These are phyloP conservation scores for Starmerella potacharoeniae DNA, from an alignment of 805 yeast species.

Conservation along the genomic window DNA sequence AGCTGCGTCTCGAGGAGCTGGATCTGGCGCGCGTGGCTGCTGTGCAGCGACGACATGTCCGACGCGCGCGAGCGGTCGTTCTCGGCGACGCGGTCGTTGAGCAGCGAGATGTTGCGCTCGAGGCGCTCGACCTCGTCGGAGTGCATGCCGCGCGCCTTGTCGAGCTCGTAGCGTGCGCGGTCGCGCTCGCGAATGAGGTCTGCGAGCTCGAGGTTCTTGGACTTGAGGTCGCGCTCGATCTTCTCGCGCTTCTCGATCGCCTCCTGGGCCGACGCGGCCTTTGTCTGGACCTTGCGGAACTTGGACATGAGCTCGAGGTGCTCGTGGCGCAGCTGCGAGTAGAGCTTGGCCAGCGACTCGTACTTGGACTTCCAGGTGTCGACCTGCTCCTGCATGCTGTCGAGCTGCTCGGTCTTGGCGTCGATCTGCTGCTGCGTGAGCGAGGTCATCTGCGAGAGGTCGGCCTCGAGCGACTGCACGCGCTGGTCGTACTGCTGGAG, in stretches of 20 bases:
- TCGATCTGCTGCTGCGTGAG: slow-evolving; percentile 63
- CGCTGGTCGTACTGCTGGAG: slow-evolving; percentile 79
- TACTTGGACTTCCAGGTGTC: slow-evolving; percentile 73
- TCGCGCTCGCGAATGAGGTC: slow-evolving; percentile 84
- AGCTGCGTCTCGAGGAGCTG: slow-evolving; percentile 19
- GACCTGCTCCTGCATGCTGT: slow-evolving; percentile 60
- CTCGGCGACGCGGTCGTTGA: slow-evolving; percentile 46
- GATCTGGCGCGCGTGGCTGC: slow-evolving; percentile 21
- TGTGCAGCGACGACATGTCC: slow-evolving; percentile 41
- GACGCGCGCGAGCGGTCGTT: slow-evolving; percentile 53
- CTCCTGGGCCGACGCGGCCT: slow-evolving; percentile 83
- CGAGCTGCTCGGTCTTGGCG: slow-evolving; percentile 63
- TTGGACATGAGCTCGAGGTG: slow-evolving; percentile 68
- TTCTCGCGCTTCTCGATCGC: slow-evolving; percentile 73
- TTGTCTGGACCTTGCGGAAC: slow-evolving; percentile 71
- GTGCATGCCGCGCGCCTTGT: slow-evolving; percentile 52
- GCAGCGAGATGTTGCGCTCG: slow-evolving; percentile 51
- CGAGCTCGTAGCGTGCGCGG: slow-evolving; percentile 73
- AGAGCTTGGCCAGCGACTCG: slow-evolving; percentile 77
- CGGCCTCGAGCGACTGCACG: slow-evolving; percentile 70
- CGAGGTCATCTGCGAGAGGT: slow-evolving; percentile 46
- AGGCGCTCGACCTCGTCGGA: slow-evolving; percentile 54
- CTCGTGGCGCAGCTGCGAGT: slow-evolving; percentile 84
- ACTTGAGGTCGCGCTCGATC: slow-evolving; percentile 68
- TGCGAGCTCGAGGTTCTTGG: slow-evolving; percentile 78